Conservation (phyloP, 176 grass and related monocot genomes). For the Carex littledalei region DNA sequence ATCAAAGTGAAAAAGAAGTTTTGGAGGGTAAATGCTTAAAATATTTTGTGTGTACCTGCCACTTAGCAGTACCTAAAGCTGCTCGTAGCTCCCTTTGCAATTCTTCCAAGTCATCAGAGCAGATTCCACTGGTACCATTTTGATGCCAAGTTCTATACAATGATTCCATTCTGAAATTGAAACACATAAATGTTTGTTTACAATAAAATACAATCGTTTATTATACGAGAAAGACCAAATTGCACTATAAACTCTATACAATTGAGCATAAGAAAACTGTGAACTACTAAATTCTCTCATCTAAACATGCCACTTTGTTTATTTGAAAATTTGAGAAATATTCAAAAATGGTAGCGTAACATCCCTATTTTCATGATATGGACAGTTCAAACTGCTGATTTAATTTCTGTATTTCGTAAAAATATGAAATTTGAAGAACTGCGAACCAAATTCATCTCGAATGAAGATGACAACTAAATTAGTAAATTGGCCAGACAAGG, state of each 20-base stretch:
- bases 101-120: slow-evolving; percentile 36
- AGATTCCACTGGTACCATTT: slow-evolving; percentile 26
- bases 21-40: neutral
- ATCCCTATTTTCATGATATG: neutral
- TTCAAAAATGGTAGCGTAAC: neutral
- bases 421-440: neutral
- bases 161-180: slow-evolving; percentile 75
- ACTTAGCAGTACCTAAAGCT: slow-evolving; percentile 86
- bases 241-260: neutral
- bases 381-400: neutral
- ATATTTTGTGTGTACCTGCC: slow-evolving; percentile 51
- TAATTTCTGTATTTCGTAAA: neutral
- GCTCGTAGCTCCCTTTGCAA: slow-evolving; percentile 59
- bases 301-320: neutral
- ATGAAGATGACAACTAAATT: neutral
- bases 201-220: neutral
- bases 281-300: neutral
- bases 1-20: neutral
- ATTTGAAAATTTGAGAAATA: neutral
- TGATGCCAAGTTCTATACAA: slow-evolving; percentile 71
- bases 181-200: neutral
- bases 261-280: neutral
- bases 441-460: neutral
- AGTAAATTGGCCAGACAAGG: neutral
- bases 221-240: neutral